phyloP scores from a whole-genome alignment of 2,329 filamentous ascomycete species.

The Pestalotiopsis sp. region DNA sequence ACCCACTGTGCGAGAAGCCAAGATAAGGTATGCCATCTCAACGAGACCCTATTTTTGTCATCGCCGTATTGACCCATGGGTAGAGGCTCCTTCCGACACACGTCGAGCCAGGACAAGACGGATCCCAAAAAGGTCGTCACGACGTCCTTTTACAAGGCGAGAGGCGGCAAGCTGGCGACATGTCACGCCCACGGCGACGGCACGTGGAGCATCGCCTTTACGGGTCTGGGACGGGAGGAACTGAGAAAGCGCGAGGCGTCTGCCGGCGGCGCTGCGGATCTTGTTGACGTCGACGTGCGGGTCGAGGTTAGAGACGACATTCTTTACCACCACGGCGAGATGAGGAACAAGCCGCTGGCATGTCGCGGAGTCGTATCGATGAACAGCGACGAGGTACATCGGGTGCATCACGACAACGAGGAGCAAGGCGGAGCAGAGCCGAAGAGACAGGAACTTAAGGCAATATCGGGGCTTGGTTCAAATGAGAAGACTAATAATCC shows the following conservation, averaged over 20 bases:
- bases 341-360: slow-evolving; percentile 5
- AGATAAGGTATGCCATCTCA: not conserved
- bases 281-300: not conserved
- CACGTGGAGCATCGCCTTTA: slow-evolving; percentile 10
- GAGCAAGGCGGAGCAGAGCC: not conserved
- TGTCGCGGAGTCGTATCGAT: not conserved
- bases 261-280: not conserved
- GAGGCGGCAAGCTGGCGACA: slow-evolving; percentile 2
- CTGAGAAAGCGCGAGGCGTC: not conserved
- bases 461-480: not conserved
- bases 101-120: slow-evolving; percentile 10
- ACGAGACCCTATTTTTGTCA: not conserved
- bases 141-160: slow-evolving; percentile 8
- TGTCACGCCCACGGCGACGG: slow-evolving; percentile 13
- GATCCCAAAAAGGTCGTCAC: slow-evolving; percentile 12
- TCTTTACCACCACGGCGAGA: slow-evolving; percentile 3
- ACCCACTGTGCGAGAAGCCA: not conserved
- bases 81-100: slow-evolving; percentile 8
- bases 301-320: not conserved
- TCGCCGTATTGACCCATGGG: not conserved
- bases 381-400: slow-evolving; percentile 6
- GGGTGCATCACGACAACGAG: not conserved
- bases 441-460: too few species aligned
- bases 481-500: not conserved
- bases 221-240: not conserved